Percentiles rank a stretch among this genome's conserved stretches.
phyloP scores from a whole-genome alignment of 441 rosid genomes.

The Geranium incanum region DNA sequence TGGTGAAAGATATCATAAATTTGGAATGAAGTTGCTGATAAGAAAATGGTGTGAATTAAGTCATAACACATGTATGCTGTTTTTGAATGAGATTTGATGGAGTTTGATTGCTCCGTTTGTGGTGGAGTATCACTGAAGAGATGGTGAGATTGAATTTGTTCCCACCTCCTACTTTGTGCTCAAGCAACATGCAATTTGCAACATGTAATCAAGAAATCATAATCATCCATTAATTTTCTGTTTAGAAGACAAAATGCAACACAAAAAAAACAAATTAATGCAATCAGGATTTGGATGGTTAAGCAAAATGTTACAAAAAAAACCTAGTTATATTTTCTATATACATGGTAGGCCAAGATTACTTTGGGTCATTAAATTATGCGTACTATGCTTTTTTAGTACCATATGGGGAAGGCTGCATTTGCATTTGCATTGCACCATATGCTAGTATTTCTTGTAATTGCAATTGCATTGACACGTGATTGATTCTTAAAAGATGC shows the following conservation, averaged over 20 bases:
- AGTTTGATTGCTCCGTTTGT: slow-evolving; percentile 5
- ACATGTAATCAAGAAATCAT: not conserved
- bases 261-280: not conserved
- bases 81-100: not conserved
- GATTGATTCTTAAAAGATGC: slow-evolving; percentile 7
- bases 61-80: not conserved
- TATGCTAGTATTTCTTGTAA: not conserved
- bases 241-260: not conserved
- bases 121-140: not conserved
- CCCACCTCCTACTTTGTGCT: not conserved
- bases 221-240: not conserved
- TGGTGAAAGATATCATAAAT: not conserved
- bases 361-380: not conserved
- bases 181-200: not conserved
- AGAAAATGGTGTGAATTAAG: not conserved
- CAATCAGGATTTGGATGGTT: not conserved
- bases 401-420: slow-evolving; percentile 4
- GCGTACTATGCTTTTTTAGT: not conserved
- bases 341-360: not conserved
- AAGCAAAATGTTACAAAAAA: not conserved
- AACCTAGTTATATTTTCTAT: not conserved
- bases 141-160: not conserved
- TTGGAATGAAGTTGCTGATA: not conserved
- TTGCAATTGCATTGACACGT: not conserved
- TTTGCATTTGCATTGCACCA: slow-evolving; percentile 1